These are phyloP conservation scores for Dothideomycetidae sp. DNA, from an alignment of 2,329 filamentous ascomycete genomes.

Conservation along the genomic window DNA sequence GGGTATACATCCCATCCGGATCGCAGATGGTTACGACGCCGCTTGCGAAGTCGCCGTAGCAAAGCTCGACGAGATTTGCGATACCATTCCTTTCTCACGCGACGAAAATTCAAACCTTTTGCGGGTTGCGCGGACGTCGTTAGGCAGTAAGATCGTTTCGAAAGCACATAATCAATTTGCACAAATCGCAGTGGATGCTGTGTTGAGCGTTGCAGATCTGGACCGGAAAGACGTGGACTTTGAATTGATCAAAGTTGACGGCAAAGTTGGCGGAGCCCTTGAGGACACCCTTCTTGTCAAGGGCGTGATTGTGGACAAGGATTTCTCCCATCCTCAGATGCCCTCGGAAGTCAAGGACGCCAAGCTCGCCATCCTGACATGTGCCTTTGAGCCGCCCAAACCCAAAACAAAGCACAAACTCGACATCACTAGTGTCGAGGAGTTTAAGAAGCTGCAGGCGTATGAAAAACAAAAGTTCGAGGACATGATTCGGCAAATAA, in stretches of 20 bases:
- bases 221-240: constrained; percentile 97
- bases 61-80: constrained; percentile 84
- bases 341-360: constrained; percentile 87
- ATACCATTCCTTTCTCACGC: constrained; percentile 72
- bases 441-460: constrained; percentile 93
- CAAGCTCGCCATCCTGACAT: constrained; percentile 94
- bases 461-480: constrained; percentile 95
- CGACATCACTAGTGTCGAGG: constrained; percentile 90
- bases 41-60: constrained; percentile 93
- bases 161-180: constrained; percentile 98
- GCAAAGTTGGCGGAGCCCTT: constrained; percentile 86
- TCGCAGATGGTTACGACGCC: constrained; percentile 95
- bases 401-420: constrained; percentile 99
- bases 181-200: constrained; percentile 91
- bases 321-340: constrained; percentile 99
- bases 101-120: constrained; percentile 72
- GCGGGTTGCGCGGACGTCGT: constrained; percentile 87
- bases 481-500: constrained; percentile 98
- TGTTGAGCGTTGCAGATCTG: constrained; percentile 88
- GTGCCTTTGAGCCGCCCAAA: constrained; percentile 96
- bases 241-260: constrained; percentile 97
- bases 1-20: constrained; percentile 96
- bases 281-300: constrained; percentile 93
- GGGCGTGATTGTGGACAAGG: constrained; percentile 97
- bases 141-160: constrained; percentile 98